Evolutionary conservation across 139 green algal genomes (phyloP).

Genomic region (Spirogloea muscicola): DNA sequence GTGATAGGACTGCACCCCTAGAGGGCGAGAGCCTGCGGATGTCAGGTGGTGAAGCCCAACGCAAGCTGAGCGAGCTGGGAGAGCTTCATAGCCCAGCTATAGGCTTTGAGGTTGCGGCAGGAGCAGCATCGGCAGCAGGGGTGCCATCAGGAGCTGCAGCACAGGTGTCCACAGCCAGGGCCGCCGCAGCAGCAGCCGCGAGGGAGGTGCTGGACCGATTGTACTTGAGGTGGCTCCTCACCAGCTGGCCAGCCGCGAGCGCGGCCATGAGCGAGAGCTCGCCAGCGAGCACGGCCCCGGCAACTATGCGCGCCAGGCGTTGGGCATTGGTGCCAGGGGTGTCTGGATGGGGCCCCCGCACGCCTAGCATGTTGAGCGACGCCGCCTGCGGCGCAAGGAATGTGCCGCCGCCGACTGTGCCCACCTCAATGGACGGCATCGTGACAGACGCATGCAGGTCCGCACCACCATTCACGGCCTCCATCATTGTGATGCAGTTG

Average conservation of each 20-base stretch:
- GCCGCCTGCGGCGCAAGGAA: slow-evolving; percentile 27
- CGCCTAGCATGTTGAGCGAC: slow-evolving; percentile 30
- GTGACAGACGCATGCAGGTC: slow-evolving; percentile 45
- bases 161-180: background rate
- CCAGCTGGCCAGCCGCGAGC: slow-evolving; percentile 41
- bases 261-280: slow-evolving; percentile 42
- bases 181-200: background rate
- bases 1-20: no score
- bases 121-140: background rate
- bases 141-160: background rate
- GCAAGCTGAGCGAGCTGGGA: no score
- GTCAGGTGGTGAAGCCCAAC: no score
- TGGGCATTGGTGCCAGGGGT: slow-evolving; percentile 29
- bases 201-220: slow-evolving; percentile 27
- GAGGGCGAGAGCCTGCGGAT: no score
- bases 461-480: slow-evolving; percentile 8
- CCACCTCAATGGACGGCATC: slow-evolving; percentile 42
- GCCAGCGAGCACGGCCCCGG: slow-evolving; percentile 36
- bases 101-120: no score
- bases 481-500: slow-evolving; percentile 46
- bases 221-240: slow-evolving; percentile 48
- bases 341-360: slow-evolving; percentile 16
- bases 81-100: no score
- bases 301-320: slow-evolving; percentile 35
- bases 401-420: slow-evolving; percentile 41